phyloP scores from a whole-genome alignment of 305 asterid genomes.

The Ilex paraguariensis region DNA sequence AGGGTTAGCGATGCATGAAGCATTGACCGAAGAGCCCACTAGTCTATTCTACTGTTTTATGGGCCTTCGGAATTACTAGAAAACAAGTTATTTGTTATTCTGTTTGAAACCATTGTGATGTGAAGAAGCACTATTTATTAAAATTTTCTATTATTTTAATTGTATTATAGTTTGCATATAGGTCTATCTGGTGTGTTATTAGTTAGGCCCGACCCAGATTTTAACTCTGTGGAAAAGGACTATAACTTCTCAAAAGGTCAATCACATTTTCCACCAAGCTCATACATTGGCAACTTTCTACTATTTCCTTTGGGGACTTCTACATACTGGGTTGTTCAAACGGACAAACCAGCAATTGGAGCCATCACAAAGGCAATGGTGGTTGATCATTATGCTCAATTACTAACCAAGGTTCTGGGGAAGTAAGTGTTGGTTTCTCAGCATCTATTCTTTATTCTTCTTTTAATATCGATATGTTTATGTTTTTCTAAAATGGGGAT shows the following conservation, averaged over 20 bases:
- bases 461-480: not conserved
- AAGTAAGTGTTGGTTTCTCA: slow-evolving; percentile 47
- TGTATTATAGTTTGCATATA: slow-evolving; percentile 11
- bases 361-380: slow-evolving; percentile 50
- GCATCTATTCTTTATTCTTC: slow-evolving; percentile 6
- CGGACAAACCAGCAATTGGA: slow-evolving; percentile 62
- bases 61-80: too few species aligned
- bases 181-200: slow-evolving; percentile 60
- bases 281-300: slow-evolving; percentile 22
- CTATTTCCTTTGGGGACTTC: slow-evolving; percentile 59
- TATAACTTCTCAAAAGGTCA: slow-evolving; percentile 35
- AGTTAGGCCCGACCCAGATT: slow-evolving; percentile 64
- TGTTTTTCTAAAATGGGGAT: slow-evolving; percentile 13
- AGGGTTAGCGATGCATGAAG: too few species aligned
- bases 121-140: too few species aligned
- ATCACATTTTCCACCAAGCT: slow-evolving; percentile 22
- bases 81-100: not conserved
- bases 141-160: too few species aligned
- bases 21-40: too few species aligned
- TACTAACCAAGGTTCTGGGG: slow-evolving; percentile 64
- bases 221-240: slow-evolving; percentile 47
- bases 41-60: too few species aligned
- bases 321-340: slow-evolving; percentile 69
- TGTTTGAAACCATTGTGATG: too few species aligned
- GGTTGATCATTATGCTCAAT: slow-evolving; percentile 75